Evolutionary conservation across 1,284 basidiomycete genomes (phyloP).

Genomic region (Cerrena zonata): DNA sequence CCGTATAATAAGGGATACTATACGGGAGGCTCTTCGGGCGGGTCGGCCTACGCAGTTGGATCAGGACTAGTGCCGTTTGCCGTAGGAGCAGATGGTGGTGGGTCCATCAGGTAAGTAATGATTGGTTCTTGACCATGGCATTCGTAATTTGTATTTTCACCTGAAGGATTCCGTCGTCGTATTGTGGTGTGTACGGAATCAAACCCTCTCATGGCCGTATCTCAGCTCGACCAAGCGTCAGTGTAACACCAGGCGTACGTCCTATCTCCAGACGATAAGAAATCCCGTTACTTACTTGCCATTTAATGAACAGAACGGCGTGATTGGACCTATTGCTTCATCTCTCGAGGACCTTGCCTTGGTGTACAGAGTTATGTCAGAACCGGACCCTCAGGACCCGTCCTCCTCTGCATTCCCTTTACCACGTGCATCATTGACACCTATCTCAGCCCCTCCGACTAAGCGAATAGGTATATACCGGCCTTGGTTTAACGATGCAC

Average conservation of each 20-base stretch:
- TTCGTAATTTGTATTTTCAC: not conserved
- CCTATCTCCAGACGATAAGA: not conserved
- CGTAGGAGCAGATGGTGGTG: conserved; percentile 5
- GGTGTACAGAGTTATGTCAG: conserved; percentile 4
- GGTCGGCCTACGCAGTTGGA: conserved; percentile 6
- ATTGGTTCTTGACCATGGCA: not conserved
- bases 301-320: conserved; percentile 1
- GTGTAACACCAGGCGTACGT: not conserved
- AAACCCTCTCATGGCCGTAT: conserved; percentile 6
- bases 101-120: conserved; percentile 1
- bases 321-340: conserved; percentile 4
- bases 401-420: not conserved
- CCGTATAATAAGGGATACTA: conserved; percentile 3
- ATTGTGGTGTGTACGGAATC: conserved; percentile 9
- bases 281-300: not conserved
- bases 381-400: not conserved
- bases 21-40: conserved; percentile 6
- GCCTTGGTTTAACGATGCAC: conserved; percentile 6
- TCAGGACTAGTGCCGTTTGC: conserved; percentile 5
- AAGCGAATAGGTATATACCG: not conserved
- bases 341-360: conserved; percentile 1
- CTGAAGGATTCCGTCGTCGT: not conserved
- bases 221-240: conserved; percentile 3
- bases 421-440: not conserved
- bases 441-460: not conserved